A percentile compares a stretch with the other conserved stretches of the same genome.
phyloP scores from a whole-genome alignment of 1,139 yeast genomes.

The Torulaspora globosa region DNA sequence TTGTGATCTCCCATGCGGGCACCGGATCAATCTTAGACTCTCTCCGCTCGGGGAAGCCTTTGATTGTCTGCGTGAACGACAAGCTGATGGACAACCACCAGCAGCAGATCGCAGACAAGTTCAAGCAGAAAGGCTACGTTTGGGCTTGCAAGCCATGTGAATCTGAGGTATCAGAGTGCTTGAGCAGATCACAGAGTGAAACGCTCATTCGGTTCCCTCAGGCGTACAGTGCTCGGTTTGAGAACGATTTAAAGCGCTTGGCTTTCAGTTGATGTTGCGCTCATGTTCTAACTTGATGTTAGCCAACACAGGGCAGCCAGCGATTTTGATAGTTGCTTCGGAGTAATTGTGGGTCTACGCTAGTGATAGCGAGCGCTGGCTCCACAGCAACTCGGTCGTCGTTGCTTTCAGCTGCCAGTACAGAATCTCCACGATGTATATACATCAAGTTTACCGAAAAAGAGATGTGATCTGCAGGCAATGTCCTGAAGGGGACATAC shows the following conservation, averaged over 20 bases:
- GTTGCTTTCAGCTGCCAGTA: background rate
- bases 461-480: background rate
- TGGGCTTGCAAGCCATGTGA: constrained; percentile 21
- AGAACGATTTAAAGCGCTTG: constrained; percentile 11
- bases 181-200: constrained; percentile 11
- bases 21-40: constrained; percentile 89
- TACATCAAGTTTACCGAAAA: background rate
- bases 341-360: no score
- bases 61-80: constrained; percentile 69
- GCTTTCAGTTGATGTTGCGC: constrained; percentile 4
- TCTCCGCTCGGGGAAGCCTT: constrained; percentile 49
- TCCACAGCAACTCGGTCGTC: background rate
- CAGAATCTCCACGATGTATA: background rate
- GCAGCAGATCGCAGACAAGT: constrained; percentile 63
- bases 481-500: background rate
- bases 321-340: no score
- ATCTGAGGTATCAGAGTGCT: constrained; percentile 12
- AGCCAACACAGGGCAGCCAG: no score
- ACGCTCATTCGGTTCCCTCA: constrained; percentile 10
- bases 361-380: no score
- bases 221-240: constrained; percentile 17
- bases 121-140: constrained; percentile 42
- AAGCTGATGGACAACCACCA: constrained; percentile 85
- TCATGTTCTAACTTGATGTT: no score
- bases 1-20: constrained; percentile 87